These are phyloP conservation scores for Clavispora fructus DNA, from an alignment of 805 yeast genomes.

Conservation along the genomic window DNA sequence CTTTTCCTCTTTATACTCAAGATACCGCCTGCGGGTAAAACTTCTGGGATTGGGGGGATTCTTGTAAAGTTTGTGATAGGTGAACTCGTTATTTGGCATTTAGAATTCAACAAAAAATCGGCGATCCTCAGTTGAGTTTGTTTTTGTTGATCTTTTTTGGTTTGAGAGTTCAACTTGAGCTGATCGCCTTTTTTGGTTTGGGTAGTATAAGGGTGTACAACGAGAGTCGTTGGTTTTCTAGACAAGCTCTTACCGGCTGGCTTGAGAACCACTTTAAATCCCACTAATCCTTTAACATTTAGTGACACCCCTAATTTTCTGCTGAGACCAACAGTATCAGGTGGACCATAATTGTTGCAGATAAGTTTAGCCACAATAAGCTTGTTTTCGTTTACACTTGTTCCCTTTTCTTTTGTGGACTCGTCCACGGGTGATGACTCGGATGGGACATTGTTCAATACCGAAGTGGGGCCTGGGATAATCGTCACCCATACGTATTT, in stretches of 20 bases:
- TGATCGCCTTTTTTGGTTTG: constrained; percentile 30
- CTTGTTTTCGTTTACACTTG: constrained; percentile 28
- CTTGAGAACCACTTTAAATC: constrained; percentile 50
- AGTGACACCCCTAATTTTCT: constrained; percentile 50
- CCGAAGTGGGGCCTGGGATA: constrained; percentile 45
- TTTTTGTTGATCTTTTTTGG: constrained; percentile 23
- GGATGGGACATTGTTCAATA: constrained; percentile 7
- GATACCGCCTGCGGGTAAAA: constrained; percentile 57
- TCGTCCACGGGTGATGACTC: neutral
- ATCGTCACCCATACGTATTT: constrained; percentile 49
- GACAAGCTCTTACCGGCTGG: constrained; percentile 33
- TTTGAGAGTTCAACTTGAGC: constrained; percentile 22
- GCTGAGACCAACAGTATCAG: constrained; percentile 48
- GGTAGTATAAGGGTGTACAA: constrained; percentile 52
- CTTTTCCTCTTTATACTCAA: constrained; percentile 45
- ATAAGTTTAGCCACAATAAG: constrained; percentile 50
- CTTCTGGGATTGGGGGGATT: constrained; percentile 44
- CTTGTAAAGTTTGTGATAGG: constrained; percentile 48
- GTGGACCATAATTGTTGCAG: constrained; percentile 27
- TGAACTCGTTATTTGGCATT: constrained; percentile 17
- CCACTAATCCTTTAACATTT: constrained; percentile 44
- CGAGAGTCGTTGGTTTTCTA: constrained; percentile 35
- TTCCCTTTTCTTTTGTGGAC: constrained; percentile 2
- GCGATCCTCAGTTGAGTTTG: constrained; percentile 14
- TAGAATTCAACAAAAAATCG: constrained; percentile 13